Evolutionary conservation across 1,139 yeast species (phyloP).

Genomic region (Blastobotrys indianensis): DNA sequence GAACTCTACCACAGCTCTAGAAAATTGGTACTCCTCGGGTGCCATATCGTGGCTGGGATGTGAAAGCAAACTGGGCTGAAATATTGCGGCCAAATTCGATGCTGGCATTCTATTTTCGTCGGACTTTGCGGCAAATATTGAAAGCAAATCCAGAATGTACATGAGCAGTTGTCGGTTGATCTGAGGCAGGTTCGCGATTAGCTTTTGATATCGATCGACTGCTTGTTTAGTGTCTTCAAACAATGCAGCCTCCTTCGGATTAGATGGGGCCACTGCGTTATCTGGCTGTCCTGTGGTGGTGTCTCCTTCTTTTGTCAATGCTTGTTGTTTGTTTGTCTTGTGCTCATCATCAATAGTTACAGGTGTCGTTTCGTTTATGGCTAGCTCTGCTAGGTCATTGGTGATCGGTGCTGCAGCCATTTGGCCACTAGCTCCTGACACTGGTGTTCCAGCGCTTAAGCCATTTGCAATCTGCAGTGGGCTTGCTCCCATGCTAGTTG

Average conservation of each 20-base stretch:
- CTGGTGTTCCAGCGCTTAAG: no score
- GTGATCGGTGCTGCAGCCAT: no score
- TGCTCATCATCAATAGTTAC: no score
- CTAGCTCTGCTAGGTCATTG: no score
- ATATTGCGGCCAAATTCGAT: slow-evolving; percentile 87
- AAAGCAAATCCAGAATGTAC: slow-evolving; percentile 78
- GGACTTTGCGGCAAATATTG: slow-evolving; percentile 77
- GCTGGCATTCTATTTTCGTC: slow-evolving; percentile 85
- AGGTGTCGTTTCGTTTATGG: no score
- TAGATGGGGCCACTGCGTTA: not conserved
- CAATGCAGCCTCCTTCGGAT: slow-evolving; percentile 9
- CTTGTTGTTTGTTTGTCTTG: no score
- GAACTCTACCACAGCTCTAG: slow-evolving; percentile 83
- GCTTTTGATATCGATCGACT: slow-evolving; percentile 59
- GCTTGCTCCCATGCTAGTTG: no score
- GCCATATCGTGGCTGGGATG: slow-evolving; percentile 91
- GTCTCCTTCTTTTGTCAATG: no score
- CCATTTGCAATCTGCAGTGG: no score
- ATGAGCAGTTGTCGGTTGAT: slow-evolving; percentile 77
- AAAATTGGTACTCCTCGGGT: slow-evolving; percentile 84
- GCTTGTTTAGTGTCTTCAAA: slow-evolving; percentile 57
- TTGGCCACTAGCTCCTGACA: no score
- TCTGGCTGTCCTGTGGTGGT: slow-evolving; percentile 2
- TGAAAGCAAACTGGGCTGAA: slow-evolving; percentile 89
- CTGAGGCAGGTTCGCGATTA: slow-evolving; percentile 62